Conservation (phyloP, 2,329 filamentous ascomycete species). For the Chaetomium olivaceum region DNA sequence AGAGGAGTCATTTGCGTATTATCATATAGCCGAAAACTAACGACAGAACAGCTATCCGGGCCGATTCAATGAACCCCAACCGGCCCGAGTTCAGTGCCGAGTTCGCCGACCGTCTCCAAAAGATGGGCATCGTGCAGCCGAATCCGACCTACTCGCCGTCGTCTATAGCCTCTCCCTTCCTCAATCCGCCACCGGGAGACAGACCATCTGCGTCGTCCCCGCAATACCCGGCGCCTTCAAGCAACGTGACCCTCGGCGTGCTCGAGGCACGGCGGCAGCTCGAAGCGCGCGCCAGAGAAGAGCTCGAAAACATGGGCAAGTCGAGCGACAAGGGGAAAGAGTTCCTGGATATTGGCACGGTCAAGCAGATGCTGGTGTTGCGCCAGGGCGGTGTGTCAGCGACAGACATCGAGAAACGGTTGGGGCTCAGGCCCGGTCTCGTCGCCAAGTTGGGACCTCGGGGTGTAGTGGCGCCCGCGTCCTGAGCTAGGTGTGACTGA, state of each 20-base stretch:
- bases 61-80: slow-evolving; percentile 47
- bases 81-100: slow-evolving; percentile 40
- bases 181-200: slow-evolving; percentile 14
- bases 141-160: slow-evolving; percentile 56
- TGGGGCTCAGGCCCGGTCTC: slow-evolving; percentile 49
- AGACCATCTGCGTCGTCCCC: slow-evolving; percentile 17
- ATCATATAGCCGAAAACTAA: background rate
- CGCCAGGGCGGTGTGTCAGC: slow-evolving; percentile 43
- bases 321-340: slow-evolving; percentile 42
- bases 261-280: slow-evolving; percentile 51
- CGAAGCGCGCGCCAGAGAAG: slow-evolving; percentile 46
- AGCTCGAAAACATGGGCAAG: slow-evolving; percentile 46
- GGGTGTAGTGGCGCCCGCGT: slow-evolving; percentile 44
- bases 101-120: slow-evolving; percentile 53
- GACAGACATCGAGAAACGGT: slow-evolving; percentile 47
- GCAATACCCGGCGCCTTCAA: slow-evolving; percentile 24
- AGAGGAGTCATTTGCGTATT: background rate
- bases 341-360: slow-evolving; percentile 50
- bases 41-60: slow-evolving; percentile 40
- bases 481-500: slow-evolving; percentile 4
- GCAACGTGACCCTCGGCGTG: slow-evolving; percentile 47
- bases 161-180: slow-evolving; percentile 42
- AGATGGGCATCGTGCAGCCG: slow-evolving; percentile 57
- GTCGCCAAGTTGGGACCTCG: slow-evolving; percentile 47
- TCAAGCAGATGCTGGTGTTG: slow-evolving; percentile 50